Conservation (phyloP, 2,329 filamentous ascomycete genomes). For the Sclerotinia nivalis region DNA sequence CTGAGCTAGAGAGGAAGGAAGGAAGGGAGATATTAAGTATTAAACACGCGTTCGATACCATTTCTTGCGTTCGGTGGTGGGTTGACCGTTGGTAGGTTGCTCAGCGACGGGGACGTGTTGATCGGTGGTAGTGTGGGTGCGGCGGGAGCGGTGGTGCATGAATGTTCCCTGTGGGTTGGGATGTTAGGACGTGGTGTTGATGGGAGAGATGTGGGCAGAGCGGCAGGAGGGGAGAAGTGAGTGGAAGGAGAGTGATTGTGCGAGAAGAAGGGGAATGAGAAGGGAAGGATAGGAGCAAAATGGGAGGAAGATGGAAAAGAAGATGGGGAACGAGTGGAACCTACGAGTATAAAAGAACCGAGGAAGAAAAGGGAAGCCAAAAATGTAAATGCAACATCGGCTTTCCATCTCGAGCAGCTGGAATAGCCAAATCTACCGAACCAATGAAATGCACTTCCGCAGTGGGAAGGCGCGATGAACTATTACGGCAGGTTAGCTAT, state of each 20-base stretch:
- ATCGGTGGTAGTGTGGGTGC: no score
- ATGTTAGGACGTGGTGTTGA: not conserved
- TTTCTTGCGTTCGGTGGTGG: constrained; percentile 5
- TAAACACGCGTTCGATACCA: constrained; percentile 25
- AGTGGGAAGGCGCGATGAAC: constrained; percentile 78
- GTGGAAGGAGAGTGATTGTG: not conserved
- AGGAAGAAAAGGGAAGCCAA: constrained; percentile 34
- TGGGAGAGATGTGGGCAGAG: no score
- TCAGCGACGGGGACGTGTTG: not conserved
- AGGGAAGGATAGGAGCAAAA: constrained; percentile 34
- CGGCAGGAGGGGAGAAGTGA: not conserved
- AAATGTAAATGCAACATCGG: constrained; percentile 44
- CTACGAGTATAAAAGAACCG: constrained; percentile 30
- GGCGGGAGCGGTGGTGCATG: constrained; percentile 22
- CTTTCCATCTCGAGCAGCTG: constrained; percentile 68
- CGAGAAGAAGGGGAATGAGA: constrained; percentile 59
- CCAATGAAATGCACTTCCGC: constrained; percentile 75
- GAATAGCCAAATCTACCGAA: constrained; percentile 78
- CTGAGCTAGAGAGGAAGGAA: no score
- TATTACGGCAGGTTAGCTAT: not conserved
- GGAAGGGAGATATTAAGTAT: no score
- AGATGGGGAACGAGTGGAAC: constrained; percentile 22
- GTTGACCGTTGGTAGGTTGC: constrained; percentile 8
- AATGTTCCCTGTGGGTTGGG: constrained; percentile 21
- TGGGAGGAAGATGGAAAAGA: constrained; percentile 37